A percentile compares a stretch with the other conserved stretches of the same genome.
Evolutionary conservation across 2,329 filamentous ascomycete species (phyloP).

Genomic region (Cladosporium austrohemisphaericum): DNA sequence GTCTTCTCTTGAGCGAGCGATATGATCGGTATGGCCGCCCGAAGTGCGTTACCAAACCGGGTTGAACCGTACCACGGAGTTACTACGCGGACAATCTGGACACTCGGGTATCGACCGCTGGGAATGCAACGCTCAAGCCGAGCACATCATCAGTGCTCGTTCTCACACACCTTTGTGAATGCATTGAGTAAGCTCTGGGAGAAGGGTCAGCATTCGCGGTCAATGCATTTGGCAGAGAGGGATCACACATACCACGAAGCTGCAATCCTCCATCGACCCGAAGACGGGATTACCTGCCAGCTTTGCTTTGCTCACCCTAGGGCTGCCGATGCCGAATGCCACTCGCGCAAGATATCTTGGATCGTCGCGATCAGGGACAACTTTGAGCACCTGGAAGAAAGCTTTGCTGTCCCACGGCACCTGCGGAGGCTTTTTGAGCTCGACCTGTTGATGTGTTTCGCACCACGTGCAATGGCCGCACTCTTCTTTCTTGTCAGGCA

Average conservation of each 20-base stretch:
- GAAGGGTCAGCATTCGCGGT: constrained; percentile 3
- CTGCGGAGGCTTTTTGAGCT: constrained; percentile 39
- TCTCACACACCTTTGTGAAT: constrained; percentile 22
- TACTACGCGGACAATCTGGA: no score
- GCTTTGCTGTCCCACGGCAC: constrained; percentile 38
- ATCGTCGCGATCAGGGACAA: constrained; percentile 52
- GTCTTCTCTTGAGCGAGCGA: no score
- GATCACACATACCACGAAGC: constrained; percentile 45
- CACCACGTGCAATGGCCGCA: constrained; percentile 57
- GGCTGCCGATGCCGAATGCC: constrained; percentile 61
- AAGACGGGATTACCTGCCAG: constrained; percentile 47
- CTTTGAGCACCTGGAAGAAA: constrained; percentile 45
- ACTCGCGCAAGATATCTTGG: constrained; percentile 56
- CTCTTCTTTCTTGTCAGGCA: constrained; percentile 41
- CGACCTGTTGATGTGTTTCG: constrained; percentile 32
- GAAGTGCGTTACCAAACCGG: no score
- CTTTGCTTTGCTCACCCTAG: constrained; percentile 49
- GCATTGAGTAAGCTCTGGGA: constrained; percentile 20
- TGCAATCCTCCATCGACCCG: constrained; percentile 53
- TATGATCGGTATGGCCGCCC: no score
- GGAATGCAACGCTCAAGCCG: no score
- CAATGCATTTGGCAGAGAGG: not conserved
- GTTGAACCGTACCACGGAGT: no score
- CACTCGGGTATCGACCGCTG: no score
- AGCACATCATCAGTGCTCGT: constrained; percentile 1